These are phyloP conservation scores for Candida cerambycidarum DNA, from an alignment of 805 yeast species.

Conservation along the genomic window DNA sequence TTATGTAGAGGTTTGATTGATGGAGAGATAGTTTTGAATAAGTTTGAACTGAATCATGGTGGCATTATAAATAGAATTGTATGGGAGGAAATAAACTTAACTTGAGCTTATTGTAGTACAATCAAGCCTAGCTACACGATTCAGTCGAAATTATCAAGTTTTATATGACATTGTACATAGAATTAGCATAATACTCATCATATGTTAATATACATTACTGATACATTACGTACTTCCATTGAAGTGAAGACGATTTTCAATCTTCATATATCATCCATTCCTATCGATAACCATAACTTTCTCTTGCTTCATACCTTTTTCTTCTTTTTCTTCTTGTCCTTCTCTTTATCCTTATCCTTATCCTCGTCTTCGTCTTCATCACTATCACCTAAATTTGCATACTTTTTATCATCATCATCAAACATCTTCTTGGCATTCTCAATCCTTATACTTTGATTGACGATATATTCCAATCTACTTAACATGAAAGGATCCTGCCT, in stretches of 20 bases:
- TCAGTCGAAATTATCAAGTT: too few species aligned
- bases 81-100: not conserved
- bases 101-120: not conserved
- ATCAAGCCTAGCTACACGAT: too few species aligned
- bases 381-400: slow-evolving; percentile 10
- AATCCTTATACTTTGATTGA: slow-evolving; percentile 37
- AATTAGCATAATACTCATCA: too few species aligned
- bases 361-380: slow-evolving; percentile 7
- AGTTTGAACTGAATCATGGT: not conserved
- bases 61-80: slow-evolving; percentile 1
- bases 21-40: not conserved
- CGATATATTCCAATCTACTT: slow-evolving; percentile 40
- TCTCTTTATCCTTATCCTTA: slow-evolving; percentile 4
- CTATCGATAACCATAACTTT: too few species aligned
- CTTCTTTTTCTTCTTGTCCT: slow-evolving; percentile 3
- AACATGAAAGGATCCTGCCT: slow-evolving; percentile 43
- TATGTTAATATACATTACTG: not conserved
- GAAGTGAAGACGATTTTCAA: too few species aligned
- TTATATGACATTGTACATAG: too few species aligned
- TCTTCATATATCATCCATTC: too few species aligned
- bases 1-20: not conserved
- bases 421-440: slow-evolving; percentile 42
- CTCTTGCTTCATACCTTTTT: too few species aligned
- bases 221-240: too few species aligned
- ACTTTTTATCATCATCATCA: slow-evolving; percentile 29